phyloP scores from a whole-genome alignment of 208 protist genomes.

The Crithidia brevicula region DNA sequence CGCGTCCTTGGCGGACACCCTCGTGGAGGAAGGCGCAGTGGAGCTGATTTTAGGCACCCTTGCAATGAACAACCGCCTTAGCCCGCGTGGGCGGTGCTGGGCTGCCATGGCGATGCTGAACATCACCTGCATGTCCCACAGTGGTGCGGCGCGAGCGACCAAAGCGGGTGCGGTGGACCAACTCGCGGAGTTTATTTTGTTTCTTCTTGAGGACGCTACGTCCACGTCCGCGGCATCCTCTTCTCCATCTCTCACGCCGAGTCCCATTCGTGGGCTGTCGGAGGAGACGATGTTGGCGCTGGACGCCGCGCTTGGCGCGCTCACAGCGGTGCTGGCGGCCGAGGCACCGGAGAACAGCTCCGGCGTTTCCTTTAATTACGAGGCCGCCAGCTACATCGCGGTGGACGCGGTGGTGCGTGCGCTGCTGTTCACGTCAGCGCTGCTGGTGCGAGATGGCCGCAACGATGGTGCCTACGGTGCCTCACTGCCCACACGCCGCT shows the following conservation, averaged over 20 bases:
- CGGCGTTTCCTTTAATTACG: constrained; percentile 63
- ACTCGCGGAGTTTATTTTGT: constrained; percentile 49
- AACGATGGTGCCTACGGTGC: constrained; percentile 39
- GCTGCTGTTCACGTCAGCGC: constrained; percentile 42
- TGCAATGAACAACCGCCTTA: constrained; percentile 44
- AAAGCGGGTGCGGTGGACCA: constrained; percentile 46
- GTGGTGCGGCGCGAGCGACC: constrained; percentile 40
- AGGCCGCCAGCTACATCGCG: constrained; percentile 47
- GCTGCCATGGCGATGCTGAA: constrained; percentile 68
- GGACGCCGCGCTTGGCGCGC: constrained; percentile 60
- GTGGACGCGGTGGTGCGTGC: constrained; percentile 55
- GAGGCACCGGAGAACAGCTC: constrained; percentile 62
- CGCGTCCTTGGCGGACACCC: constrained; percentile 38
- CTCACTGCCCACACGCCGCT: constrained; percentile 36
- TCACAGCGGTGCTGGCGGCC: constrained; percentile 52
- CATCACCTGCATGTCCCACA: constrained; percentile 66
- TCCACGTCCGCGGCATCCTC: neutral
- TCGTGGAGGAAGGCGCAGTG: constrained; percentile 69
- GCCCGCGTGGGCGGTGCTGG: constrained; percentile 57
- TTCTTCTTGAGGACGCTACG: constrained; percentile 34
- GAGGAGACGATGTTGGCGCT: constrained; percentile 43
- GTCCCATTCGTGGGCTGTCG: constrained; percentile 14
- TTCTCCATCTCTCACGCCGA: neutral
- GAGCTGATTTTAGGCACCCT: constrained; percentile 72
- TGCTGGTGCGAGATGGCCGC: constrained; percentile 57